These are phyloP conservation scores for Crepidotus sp. DNA, from an alignment of 1,284 basidiomycete genomes.

Conservation along the genomic window DNA sequence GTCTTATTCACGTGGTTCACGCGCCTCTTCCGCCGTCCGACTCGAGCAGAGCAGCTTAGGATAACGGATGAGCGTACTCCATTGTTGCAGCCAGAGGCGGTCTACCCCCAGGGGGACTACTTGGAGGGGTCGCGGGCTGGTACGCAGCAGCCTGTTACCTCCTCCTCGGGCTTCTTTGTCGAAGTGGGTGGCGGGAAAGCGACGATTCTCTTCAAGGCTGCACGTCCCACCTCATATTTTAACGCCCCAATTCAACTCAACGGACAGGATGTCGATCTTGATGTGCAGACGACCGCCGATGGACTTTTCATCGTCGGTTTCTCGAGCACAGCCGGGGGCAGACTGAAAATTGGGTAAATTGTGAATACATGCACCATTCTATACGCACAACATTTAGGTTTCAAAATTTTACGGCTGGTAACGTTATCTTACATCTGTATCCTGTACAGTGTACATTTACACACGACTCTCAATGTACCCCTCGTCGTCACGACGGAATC, in stretches of 20 bases:
- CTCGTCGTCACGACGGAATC: slow-evolving; percentile 2
- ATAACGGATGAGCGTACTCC: slow-evolving; percentile 12
- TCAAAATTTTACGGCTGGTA: background rate
- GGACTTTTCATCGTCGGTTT: slow-evolving; percentile 6
- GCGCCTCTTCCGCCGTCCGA: slow-evolving; percentile 2
- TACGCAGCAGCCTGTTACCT: background rate
- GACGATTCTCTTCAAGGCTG: slow-evolving; percentile 17
- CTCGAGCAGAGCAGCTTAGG: background rate
- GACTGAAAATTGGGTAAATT: slow-evolving; percentile 5
- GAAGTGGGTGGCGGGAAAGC: slow-evolving; percentile 25
- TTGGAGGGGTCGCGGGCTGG: too few species aligned
- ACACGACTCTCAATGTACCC: slow-evolving; percentile 4
- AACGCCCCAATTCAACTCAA: slow-evolving; percentile 8
- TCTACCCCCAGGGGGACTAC: background rate
- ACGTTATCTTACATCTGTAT: slow-evolving; percentile 8
- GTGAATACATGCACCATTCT: background rate
- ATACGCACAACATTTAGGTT: too few species aligned
- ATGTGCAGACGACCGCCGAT: slow-evolving; percentile 3
- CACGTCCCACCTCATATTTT: background rate
- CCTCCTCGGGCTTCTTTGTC: slow-evolving; percentile 11
- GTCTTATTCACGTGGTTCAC: slow-evolving; percentile 4
- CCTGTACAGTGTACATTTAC: slow-evolving; percentile 1
- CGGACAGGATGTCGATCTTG: slow-evolving; percentile 1
- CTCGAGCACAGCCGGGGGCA: slow-evolving; percentile 4
- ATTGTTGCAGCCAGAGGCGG: slow-evolving; percentile 3